Evolutionary conservation across 2,329 filamentous ascomycete genomes (phyloP).

Genomic region (Clonostachys rosea): DNA sequence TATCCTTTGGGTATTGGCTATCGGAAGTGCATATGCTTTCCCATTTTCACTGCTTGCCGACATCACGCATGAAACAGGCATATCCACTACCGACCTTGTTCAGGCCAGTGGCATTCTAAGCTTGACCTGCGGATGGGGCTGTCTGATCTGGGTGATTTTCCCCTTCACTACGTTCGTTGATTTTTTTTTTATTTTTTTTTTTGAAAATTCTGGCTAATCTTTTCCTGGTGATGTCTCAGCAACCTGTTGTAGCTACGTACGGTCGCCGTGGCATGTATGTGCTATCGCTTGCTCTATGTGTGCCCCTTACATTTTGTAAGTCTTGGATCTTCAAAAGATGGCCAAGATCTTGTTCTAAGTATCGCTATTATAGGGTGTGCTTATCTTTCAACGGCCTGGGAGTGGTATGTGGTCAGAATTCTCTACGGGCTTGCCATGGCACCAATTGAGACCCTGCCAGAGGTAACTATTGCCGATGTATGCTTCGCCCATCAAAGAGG

Average conservation of each 20-base stretch:
- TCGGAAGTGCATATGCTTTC: neutral
- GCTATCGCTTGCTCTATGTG: slow-evolving; percentile 22
- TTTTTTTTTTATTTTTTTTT: too few relatives aligned
- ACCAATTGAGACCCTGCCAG: slow-evolving; percentile 39
- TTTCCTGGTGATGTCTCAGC: slow-evolving; percentile 5
- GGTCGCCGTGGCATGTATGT: slow-evolving; percentile 34
- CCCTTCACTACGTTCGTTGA: too few relatives aligned
- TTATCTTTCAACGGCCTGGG: slow-evolving; percentile 12
- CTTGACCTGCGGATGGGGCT: slow-evolving; percentile 32
- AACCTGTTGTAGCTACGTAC: slow-evolving; percentile 39
- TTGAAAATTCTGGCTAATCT: too few relatives aligned
- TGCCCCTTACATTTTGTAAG: slow-evolving; percentile 9
- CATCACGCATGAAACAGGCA: neutral
- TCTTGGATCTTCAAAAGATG: neutral
- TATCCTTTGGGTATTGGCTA: slow-evolving; percentile 19
- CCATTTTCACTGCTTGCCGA: neutral
- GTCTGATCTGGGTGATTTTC: slow-evolving; percentile 29
- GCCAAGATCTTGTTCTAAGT: neutral
- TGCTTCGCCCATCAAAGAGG: slow-evolving; percentile 35
- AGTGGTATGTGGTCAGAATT: slow-evolving; percentile 38
- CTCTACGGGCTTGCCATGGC: slow-evolving; percentile 35
- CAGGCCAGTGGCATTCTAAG: slow-evolving; percentile 31
- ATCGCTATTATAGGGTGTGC: neutral
- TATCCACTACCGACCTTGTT: slow-evolving; percentile 18
- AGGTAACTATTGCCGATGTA: slow-evolving; percentile 35